These are phyloP conservation scores for Thermomucor indicae-seudaticae DNA, from an alignment of 371 early-diverging fungal genomes.

Conservation along the genomic window DNA sequence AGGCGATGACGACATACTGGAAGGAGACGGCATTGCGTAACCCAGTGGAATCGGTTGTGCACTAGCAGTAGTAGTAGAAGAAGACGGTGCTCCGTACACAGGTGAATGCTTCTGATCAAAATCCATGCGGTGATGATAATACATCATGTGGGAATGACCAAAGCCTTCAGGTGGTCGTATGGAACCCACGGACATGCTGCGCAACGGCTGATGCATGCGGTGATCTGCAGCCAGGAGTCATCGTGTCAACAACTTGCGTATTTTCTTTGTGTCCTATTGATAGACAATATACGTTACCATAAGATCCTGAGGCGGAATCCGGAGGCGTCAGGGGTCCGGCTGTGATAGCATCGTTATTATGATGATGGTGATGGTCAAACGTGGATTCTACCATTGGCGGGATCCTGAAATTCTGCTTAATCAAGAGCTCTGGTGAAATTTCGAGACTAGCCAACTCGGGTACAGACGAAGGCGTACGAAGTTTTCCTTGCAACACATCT, in stretches of 20 bases:
- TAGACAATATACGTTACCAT: slow-evolving; percentile 11
- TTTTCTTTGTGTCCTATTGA: background rate
- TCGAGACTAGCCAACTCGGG: slow-evolving; percentile 55
- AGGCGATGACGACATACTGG: slow-evolving; percentile 34
- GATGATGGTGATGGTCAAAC: slow-evolving; percentile 20
- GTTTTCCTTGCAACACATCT: slow-evolving; percentile 56
- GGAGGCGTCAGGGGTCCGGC: slow-evolving; percentile 13
- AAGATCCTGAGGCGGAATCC: slow-evolving; percentile 14
- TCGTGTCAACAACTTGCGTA: background rate
- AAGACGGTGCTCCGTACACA: too few relatives aligned
- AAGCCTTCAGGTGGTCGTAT: slow-evolving; percentile 10
- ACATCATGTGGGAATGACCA: background rate
- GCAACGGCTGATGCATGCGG: slow-evolving; percentile 17
- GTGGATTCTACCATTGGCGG: slow-evolving; percentile 49
- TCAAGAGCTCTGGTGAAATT: slow-evolving; percentile 54
- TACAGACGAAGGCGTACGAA: slow-evolving; percentile 58
- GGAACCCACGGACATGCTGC: slow-evolving; percentile 45
- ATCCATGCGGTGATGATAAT: slow-evolving; percentile 15
- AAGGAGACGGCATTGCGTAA: slow-evolving; percentile 32
- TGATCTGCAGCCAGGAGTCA: slow-evolving; percentile 4
- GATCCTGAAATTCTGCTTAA: slow-evolving; percentile 61
- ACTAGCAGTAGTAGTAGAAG: too few relatives aligned
- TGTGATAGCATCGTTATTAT: slow-evolving; percentile 9
- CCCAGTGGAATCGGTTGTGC: slow-evolving; percentile 12
- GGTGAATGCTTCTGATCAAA: slow-evolving; percentile 15